Conservation (phyloP, 2,329 filamentous ascomycete genomes). For the Coniochaeta sp. region DNA sequence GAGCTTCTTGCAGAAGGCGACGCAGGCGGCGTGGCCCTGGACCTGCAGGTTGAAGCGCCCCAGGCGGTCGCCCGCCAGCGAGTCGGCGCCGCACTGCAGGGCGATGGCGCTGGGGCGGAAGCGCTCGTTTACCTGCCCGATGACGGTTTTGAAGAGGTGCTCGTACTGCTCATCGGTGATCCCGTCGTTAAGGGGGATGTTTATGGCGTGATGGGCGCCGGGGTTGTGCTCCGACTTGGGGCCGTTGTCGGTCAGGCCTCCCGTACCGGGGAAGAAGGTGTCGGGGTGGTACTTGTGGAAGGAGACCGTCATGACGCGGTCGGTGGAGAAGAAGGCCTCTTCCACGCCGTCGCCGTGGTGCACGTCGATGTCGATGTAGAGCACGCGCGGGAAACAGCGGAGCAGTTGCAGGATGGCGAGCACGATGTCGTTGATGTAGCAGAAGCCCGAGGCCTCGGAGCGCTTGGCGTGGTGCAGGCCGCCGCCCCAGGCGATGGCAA, state of each 20-base stretch:
- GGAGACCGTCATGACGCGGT: slow-evolving; percentile 81
- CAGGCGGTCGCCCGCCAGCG: slow-evolving; percentile 83
- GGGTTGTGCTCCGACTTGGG: slow-evolving; percentile 77
- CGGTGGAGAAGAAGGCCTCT: slow-evolving; percentile 76
- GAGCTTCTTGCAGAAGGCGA: slow-evolving; percentile 78
- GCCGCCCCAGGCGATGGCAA: slow-evolving; percentile 96
- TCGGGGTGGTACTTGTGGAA: slow-evolving; percentile 92
- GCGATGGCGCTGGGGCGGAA: slow-evolving; percentile 91
- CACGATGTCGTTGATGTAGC: slow-evolving; percentile 98
- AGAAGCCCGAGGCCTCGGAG: slow-evolving; percentile 89
- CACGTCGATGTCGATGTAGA: slow-evolving; percentile 90
- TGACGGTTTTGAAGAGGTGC: slow-evolving; percentile 74
- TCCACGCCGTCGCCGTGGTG: slow-evolving; percentile 83
- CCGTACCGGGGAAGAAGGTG: slow-evolving; percentile 85
- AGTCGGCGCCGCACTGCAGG: slow-evolving; percentile 92
- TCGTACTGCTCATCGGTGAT: slow-evolving; percentile 89
- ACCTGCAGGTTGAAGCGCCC: slow-evolving; percentile 97
- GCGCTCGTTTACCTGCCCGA: slow-evolving; percentile 69
- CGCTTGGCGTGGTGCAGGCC: slow-evolving; percentile 96
- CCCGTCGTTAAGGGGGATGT: slow-evolving; percentile 83
- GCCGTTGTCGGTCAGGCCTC: slow-evolving; percentile 78
- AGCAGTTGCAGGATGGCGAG: slow-evolving; percentile 85
- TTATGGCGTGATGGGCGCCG: slow-evolving; percentile 82
- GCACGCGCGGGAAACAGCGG: slow-evolving; percentile 71
- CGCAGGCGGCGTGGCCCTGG: slow-evolving; percentile 85